Base-by-base conservation (phyloP, 257 asterid species). In the Hygrophila difformis region DNA sequence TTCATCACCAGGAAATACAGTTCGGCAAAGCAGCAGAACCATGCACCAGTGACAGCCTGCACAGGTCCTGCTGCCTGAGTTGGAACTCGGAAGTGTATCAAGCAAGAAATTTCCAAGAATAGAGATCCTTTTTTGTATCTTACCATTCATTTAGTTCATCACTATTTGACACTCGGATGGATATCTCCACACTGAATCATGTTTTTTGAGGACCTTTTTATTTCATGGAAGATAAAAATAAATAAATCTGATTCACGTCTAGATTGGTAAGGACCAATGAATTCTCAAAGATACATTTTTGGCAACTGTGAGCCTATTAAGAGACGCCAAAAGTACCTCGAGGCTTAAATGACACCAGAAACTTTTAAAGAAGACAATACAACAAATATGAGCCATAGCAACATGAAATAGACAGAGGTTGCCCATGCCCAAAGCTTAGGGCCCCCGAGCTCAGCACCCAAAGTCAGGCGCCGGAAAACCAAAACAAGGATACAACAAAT, bases 1-100 rank as follows among this genome's bases (percentile, higher is more conserved):
- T 91, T 91, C 77, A 80, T 91, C 59, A 91, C 98, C 47, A 76
- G 84, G 80, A 91, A 86, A 70, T 91, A 91, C 77, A 82, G 98
- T 53, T 57, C 74, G 0, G 71, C 70, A 0, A 86, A 78, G 60
- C 86, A 65, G 63, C 77, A 50, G 37, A 66, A 59, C 54, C 64
- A 55, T 47, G 71, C 86, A 28, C 94, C 98, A 2, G 94, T 76
- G 50, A 84, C 93, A 6, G 94, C 94, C 37, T 85, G 84, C 68
- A 66, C 81, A 11, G 85, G 91, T 45, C 79, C 75, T 12, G 67
- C 82, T 18, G 82, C 84, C 39, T 87, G 74, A 80, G 55, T 20
- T 57, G n/a, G n/a, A n/a, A 26, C 7, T 26, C 0, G 36, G 56
- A 57, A 23, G 39, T 16, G 13, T 26, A 26, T 18, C 36, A 18